These are phyloP conservation scores for Phoenix dactylifera DNA, from an alignment of 176 grass and related monocot species.

Conservation along the genomic window DNA sequence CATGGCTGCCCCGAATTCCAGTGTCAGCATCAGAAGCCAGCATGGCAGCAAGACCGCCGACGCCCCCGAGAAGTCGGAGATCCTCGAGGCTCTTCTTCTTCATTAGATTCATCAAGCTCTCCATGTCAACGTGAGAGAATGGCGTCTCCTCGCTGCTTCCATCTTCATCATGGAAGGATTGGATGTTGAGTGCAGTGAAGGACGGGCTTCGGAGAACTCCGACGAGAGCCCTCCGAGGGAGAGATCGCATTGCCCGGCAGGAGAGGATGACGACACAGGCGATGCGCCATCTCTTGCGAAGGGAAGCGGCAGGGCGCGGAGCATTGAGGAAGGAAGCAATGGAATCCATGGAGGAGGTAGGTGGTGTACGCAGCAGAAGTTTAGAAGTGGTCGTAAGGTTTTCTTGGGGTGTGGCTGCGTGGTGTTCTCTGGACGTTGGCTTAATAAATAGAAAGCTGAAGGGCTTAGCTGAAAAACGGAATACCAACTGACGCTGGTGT, in stretches of 20 bases:
- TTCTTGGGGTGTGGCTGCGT: too few relatives aligned
- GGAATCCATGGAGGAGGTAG: too few relatives aligned
- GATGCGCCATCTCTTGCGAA: slow-evolving; percentile 4
- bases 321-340: not conserved
- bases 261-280: slow-evolving; percentile 10
- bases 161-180: not conserved
- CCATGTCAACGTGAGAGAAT: not conserved
- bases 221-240: not conserved
- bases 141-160: not conserved
- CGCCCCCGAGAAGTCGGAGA: not conserved
- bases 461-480: too few relatives aligned
- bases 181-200: not conserved
- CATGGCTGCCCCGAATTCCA: not conserved
- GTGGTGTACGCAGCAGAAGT: too few relatives aligned
- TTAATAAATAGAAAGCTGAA: too few relatives aligned
- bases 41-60: not conserved
- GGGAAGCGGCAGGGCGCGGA: not conserved
- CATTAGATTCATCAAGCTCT: not conserved
- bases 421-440: too few relatives aligned
- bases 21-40: not conserved
- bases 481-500: too few relatives aligned
- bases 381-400: too few relatives aligned
- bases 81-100: not conserved
- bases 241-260: not conserved
- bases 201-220: not conserved